Base-by-base conservation (phyloP, 768 basidiomycete species). In the Leucocoprinus leucothites region DNA sequence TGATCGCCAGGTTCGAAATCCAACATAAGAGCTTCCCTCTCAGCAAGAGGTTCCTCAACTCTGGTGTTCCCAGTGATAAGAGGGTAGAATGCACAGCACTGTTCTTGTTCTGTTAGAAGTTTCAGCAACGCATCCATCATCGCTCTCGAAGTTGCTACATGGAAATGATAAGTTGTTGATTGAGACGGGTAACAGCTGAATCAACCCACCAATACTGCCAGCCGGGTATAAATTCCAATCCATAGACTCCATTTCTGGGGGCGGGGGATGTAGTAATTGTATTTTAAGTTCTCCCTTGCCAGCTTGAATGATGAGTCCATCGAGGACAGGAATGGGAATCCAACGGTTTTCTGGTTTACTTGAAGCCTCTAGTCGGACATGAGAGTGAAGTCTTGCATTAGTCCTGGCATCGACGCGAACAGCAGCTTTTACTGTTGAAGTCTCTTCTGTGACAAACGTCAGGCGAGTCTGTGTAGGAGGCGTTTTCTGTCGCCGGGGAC, bases 161-260 rank as follows among this genome's bases (percentile, higher is more conserved):
- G 4, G 21, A 18, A 3, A 13, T 14, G 24, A 7, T 4, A 40
- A 48, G n/a, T n/a, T 26, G 18, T 51, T 25, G 48, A 19, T 18
- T 28, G 3, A 1, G 52, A 16, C 36, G 13, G 2, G 31, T 13
- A 16, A 40, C 4, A 16, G 9, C 43, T 9, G 13, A 34, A 28
- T n/a, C 9, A 35, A 68, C 76, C 21, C 44, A 82, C 82, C 81
- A 24, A 77, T 74, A 53, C 81, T 84, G 14, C 84, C 84, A 0
- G 84, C 83, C 61, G 82, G 69, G 48, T 83, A 87, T 64, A 87
- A 65, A 43, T 77, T 80, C 85, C 85, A 88, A 40, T 84, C 78
- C 74, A 87, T 85, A 13, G 56, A 62, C 28, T 74, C 70, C 62
- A 76, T 75, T 62, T 88, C 85, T 0, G 85, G 84, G 1, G 86